Conservation (phyloP, 768 basidiomycete genomes). For the Suillus plorans region DNA sequence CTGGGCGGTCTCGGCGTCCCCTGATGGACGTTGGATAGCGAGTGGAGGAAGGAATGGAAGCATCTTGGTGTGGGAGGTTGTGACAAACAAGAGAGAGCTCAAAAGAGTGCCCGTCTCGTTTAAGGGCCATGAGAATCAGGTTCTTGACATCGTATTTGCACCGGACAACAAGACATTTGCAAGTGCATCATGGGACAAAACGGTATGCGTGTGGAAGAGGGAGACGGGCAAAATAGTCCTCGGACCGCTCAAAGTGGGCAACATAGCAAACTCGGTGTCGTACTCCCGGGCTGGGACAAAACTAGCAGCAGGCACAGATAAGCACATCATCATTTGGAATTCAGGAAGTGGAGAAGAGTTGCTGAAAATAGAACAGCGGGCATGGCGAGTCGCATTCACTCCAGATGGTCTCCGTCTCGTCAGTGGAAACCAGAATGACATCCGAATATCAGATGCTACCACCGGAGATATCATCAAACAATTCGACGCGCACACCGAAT, state of each 20-base stretch:
- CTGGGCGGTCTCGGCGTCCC: conserved; percentile 36
- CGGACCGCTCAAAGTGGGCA: not conserved
- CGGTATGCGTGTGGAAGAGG: not conserved
- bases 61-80: not conserved
- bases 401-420: not conserved
- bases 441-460: not conserved
- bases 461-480: not conserved
- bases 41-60: conserved; percentile 12
- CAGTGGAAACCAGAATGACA: not conserved
- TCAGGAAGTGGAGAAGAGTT: not conserved
- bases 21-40: conserved; percentile 13
- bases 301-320: conserved; percentile 6
- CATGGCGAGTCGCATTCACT: not conserved
- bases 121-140: not conserved
- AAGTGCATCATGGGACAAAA: not conserved
- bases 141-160: not conserved
- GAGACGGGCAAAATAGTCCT: not conserved
- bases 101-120: not conserved
- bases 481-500: not conserved
- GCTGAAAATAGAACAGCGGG: not conserved
- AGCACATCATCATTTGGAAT: conserved; percentile 5
- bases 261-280: rapidly evolving
- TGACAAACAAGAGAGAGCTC: not conserved
- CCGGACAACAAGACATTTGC: not conserved
- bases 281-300: not conserved